phyloP scores from a whole-genome alignment of 768 basidiomycete species.

The Serpula lacrymans region DNA sequence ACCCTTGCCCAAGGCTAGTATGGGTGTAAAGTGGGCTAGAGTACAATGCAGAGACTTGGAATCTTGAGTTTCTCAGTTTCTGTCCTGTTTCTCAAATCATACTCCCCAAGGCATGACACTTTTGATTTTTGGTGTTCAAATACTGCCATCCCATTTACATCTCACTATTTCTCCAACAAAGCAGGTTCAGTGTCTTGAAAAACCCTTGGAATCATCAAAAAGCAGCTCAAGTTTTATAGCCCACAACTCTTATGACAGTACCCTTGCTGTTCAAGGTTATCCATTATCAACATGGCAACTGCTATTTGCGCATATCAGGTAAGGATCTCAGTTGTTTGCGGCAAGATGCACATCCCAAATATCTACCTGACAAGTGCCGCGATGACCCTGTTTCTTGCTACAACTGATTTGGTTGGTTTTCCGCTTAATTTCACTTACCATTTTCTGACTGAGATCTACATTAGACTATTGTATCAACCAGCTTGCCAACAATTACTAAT shows the following conservation, averaged over 20 bases:
- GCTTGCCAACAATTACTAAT: slow-evolving; percentile 74
- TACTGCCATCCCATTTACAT: too few relatives aligned
- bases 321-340: slow-evolving; percentile 9
- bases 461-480: slow-evolving; percentile 76
- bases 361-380: slow-evolving; percentile 53
- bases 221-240: too few relatives aligned
- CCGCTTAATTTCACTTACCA: slow-evolving; percentile 1
- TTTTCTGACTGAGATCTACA: slow-evolving; percentile 7
- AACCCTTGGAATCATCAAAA: too few relatives aligned
- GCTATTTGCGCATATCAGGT: slow-evolving; percentile 70
- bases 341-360: slow-evolving; percentile 3
- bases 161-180: too few relatives aligned
- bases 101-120: too few relatives aligned
- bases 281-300: slow-evolving; percentile 53
- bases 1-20: slow-evolving; percentile 9
- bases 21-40: slow-evolving; percentile 24
- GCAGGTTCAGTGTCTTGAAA: too few relatives aligned
- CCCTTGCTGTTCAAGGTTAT: too few relatives aligned
- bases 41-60: slow-evolving; percentile 6
- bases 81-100: too few relatives aligned
- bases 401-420: slow-evolving; percentile 72
- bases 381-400: slow-evolving; percentile 78
- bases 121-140: too few relatives aligned
- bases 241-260: too few relatives aligned
- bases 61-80: too few relatives aligned